Conservation (phyloP, 2,329 filamentous ascomycete species). For the Pyrenochaeta sp. region DNA sequence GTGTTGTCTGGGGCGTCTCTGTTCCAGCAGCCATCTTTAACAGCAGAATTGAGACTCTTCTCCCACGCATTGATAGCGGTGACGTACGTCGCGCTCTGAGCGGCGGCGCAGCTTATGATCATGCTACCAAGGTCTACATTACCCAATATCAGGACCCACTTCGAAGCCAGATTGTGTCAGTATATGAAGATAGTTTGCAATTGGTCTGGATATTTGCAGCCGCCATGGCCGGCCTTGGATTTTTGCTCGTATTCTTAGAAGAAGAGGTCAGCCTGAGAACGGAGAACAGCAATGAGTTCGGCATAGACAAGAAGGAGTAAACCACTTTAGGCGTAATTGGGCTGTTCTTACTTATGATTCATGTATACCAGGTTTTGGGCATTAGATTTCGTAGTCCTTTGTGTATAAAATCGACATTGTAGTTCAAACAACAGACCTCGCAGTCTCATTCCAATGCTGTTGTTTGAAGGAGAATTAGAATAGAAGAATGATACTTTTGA, state of each 20-base stretch:
- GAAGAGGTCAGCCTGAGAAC: constrained; percentile 5
- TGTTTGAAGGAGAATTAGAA: no score
- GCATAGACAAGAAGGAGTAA: constrained; percentile 4
- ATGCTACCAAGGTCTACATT: constrained; percentile 2
- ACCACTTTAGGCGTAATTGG: not conserved
- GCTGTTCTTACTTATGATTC: not conserved
- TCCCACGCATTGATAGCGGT: constrained; percentile 4
- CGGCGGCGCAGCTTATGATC: constrained; percentile 10
- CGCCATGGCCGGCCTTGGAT: constrained; percentile 4
- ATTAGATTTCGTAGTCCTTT: not conserved
- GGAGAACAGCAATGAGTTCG: constrained; percentile 2
- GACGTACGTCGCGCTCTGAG: not conserved
- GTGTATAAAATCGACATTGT: no score
- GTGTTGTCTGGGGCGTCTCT: constrained; percentile 21
- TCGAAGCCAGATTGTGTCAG: constrained; percentile 4
- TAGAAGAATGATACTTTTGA: no score
- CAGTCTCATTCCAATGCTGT: no score
- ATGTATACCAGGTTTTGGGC: not conserved
- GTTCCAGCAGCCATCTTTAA: constrained; percentile 24
- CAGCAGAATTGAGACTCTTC: constrained; percentile 5
- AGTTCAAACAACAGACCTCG: no score
- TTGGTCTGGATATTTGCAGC: constrained; percentile 6
- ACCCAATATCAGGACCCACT: constrained; percentile 4
- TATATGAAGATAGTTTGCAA: constrained; percentile 6
- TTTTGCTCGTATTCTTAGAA: constrained; percentile 3